Evolutionary conservation across 805 yeast species (phyloP).

Genomic region (Cyberlindnera xishuangbannaensis): DNA sequence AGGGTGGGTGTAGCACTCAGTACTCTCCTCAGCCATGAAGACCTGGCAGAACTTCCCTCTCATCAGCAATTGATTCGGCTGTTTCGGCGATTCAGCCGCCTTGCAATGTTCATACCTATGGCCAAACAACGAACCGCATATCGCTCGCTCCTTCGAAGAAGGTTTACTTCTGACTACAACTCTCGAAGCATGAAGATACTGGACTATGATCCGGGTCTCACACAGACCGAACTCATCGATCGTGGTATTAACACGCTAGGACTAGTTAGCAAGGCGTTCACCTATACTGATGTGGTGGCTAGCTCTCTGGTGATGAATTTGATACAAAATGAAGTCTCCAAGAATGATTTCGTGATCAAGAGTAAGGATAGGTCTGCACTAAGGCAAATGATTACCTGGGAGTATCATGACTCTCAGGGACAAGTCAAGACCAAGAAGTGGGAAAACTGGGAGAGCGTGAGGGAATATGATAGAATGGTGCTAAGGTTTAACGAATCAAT

Average conservation of each 20-base stretch:
- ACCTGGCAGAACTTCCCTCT: neutral
- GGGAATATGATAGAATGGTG: conserved; percentile 12
- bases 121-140: conserved; percentile 1
- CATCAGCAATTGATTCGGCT: conserved; percentile 1
- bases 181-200: conserved; percentile 1
- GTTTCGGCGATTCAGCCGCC: conserved; percentile 3
- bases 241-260: conserved; percentile 8
- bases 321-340: conserved; percentile 10
- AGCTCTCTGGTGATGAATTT: conserved; percentile 8
- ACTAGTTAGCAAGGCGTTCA: conserved; percentile 9
- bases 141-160: neutral
- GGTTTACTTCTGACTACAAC: conserved; percentile 7
- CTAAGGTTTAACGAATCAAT: conserved; percentile 13
- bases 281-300: conserved; percentile 3
- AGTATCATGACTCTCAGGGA: conserved; percentile 4
- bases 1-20: neutral
- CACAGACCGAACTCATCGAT: neutral
- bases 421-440: conserved; percentile 3
- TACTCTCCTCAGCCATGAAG: conserved; percentile 1
- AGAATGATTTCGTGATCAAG: conserved; percentile 3
- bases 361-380: conserved; percentile 2
- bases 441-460: conserved; percentile 5
- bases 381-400: conserved; percentile 1
- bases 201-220: neutral
- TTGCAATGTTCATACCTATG: conserved; percentile 1